phyloP scores from a whole-genome alignment of 139 green algal genomes.

The Coelastrella sp. region DNA sequence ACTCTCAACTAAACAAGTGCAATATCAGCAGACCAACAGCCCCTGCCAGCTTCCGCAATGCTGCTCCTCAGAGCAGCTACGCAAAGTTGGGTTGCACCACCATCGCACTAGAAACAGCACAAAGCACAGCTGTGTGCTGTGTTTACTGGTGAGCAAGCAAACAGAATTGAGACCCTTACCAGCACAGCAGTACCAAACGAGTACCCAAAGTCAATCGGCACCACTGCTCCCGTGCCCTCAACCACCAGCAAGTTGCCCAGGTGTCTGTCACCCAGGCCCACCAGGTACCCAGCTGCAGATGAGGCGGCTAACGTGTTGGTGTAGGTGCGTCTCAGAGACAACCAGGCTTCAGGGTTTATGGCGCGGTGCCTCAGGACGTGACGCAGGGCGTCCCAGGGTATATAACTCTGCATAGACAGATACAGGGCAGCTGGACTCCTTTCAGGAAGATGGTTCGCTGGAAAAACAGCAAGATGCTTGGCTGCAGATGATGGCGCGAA shows the following conservation, averaged over 20 bases:
- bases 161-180: conserved; percentile 25
- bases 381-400: conserved; percentile 68
- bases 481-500: background rate
- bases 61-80: too few species aligned
- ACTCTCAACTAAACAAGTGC: too few species aligned
- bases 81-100: too few species aligned
- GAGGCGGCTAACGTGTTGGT: conserved; percentile 61
- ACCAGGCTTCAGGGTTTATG: conserved; percentile 62
- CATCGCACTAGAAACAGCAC: too few species aligned
- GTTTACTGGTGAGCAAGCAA: too few species aligned
- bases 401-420: conserved; percentile 1
- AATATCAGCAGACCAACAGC: too few species aligned
- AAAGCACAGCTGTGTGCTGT: too few species aligned
- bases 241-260: conserved; percentile 81
- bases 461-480: background rate
- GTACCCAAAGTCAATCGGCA: conserved; percentile 90
- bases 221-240: conserved; percentile 53
- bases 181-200: conserved; percentile 76
- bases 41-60: too few species aligned
- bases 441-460: too few species aligned
- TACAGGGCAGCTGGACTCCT: background rate
- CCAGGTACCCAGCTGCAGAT: conserved; percentile 66
- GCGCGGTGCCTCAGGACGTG: conserved; percentile 54
- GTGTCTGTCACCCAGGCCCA: conserved; percentile 83
- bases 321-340: conserved; percentile 61